Evolutionary conservation across 371 early-diverging fungal genomes (phyloP).

Genomic region (Lichtheimia ornata): DNA sequence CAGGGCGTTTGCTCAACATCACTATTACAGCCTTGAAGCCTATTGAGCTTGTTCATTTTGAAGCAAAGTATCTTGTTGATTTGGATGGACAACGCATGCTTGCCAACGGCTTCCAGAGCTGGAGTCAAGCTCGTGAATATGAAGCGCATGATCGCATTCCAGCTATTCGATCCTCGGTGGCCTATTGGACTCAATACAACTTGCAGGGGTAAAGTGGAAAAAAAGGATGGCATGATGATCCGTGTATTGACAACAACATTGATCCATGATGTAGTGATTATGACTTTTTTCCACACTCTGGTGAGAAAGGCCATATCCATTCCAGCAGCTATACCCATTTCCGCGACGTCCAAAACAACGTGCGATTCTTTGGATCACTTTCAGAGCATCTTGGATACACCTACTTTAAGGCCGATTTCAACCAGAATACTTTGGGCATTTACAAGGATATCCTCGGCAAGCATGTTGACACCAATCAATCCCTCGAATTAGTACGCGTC

Average conservation of each 20-base stretch:
- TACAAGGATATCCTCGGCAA: constrained; percentile 53
- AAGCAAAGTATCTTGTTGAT: constrained; percentile 26
- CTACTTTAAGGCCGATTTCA: constrained; percentile 54
- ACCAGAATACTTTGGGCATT: constrained; percentile 38
- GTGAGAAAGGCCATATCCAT: constrained; percentile 54
- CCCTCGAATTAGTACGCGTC: constrained; percentile 30
- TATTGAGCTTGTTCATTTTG: constrained; percentile 30
- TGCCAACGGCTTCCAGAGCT: constrained; percentile 62
- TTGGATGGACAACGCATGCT: constrained; percentile 42
- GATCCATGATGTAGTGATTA: constrained; percentile 30
- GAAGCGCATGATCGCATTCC: constrained; percentile 29
- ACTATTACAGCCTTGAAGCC: constrained; percentile 22
- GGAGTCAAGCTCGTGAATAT: constrained; percentile 52
- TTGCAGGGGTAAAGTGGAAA: constrained; percentile 41
- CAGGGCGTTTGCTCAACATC: constrained; percentile 15
- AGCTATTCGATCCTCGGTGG: constrained; percentile 35
- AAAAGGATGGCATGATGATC: too few species aligned
- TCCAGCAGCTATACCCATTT: constrained; percentile 58
- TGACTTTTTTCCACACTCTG: constrained; percentile 54
- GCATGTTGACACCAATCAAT: constrained; percentile 17
- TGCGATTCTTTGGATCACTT: constrained; percentile 53
- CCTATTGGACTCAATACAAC: constrained; percentile 40
- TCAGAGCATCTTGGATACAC: constrained; percentile 58
- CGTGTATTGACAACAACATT: too few species aligned
- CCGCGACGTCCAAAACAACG: constrained; percentile 41